These are phyloP conservation scores for Monilinia fructicola DNA, from an alignment of 2,329 filamentous ascomycete genomes.

Conservation along the genomic window DNA sequence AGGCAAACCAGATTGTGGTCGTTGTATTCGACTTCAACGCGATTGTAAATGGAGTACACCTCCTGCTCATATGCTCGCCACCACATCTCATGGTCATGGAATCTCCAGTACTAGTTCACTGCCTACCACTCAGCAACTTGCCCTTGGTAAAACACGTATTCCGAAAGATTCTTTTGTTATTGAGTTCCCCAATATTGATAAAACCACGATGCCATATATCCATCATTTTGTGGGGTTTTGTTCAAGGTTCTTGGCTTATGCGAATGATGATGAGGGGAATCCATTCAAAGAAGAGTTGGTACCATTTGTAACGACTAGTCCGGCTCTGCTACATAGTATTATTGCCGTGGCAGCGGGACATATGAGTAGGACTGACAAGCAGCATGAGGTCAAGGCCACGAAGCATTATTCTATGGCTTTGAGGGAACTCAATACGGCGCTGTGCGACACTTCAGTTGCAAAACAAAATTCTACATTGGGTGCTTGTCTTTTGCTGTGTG, in stretches of 20 bases:
- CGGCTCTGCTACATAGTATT: constrained; percentile 38
- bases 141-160: constrained; percentile 17
- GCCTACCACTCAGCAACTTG: constrained; percentile 22
- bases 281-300: constrained; percentile 38
- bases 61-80: constrained; percentile 20
- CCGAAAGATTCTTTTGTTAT: constrained; percentile 37
- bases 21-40: constrained; percentile 36
- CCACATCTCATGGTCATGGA: constrained; percentile 21
- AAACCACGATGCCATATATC: constrained; percentile 36
- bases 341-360: constrained; percentile 39
- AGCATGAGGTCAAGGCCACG: constrained; percentile 34
- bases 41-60: constrained; percentile 36
- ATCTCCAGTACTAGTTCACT: constrained; percentile 10
- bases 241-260: constrained; percentile 37
- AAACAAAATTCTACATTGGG: constrained; percentile 36
- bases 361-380: constrained; percentile 34
- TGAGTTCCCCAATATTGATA: constrained; percentile 37
- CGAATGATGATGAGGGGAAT: constrained; percentile 39
- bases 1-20: constrained; percentile 61
- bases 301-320: constrained; percentile 34
- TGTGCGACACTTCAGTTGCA: constrained; percentile 35
- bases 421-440: constrained; percentile 32
- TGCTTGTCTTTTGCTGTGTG: constrained; percentile 38
- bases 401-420: constrained; percentile 38
- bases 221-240: constrained; percentile 40